Evolutionary conservation across 176 grass and related monocot species (phyloP), one percentile per base, ranked within the genome.

Genomic region (Leersia perrieri): DNA sequence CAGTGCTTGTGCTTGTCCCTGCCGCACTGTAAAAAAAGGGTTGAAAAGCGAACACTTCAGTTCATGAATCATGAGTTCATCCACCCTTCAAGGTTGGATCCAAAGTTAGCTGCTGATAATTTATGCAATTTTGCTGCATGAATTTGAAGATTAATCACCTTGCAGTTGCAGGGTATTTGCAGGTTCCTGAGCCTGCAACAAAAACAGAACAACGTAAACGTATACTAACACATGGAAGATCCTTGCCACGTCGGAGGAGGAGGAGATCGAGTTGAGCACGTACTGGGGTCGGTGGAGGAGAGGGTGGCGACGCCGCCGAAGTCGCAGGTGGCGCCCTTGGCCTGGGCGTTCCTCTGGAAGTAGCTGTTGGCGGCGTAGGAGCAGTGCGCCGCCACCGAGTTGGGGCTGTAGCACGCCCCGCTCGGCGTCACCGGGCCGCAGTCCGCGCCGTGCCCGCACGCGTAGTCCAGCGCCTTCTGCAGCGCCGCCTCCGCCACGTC

Each of bases 341-440:
- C 63, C 51, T 81, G 82, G 74, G 47, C 77, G 66, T 78, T 90
- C 60, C 73, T 51, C 88, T 96, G 93, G 83, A 84, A 96, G 84
- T 92, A 96, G 85, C 93, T 96, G 75, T 96, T 96, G 78, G 49
- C 85, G 34, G 89, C 89, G 83, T 85, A 88, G 74, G 89, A 91
- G 82, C 89, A 88, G 82, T 88, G 89, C 66, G 85, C 85, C 13
- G 3, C 18, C 49, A 88, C 89, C 12, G 78, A 27, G 85, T 61
- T 42, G 7, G 89, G 89, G 72, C 55, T 85, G 82, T 85, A 81
- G 86, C 90, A 91, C 58, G 67, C 62, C 68, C 90, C 90, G 29
- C 74, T 85, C 55, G 62, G 74, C 34, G 34, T 49, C 70, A 91
- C 79, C 41, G 86, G 73, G 35, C 31, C 53, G 86, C 90, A 91